Evolutionary conservation across 2,329 filamentous ascomycete genomes (phyloP).

Genomic region (Fusarium sp.): DNA sequence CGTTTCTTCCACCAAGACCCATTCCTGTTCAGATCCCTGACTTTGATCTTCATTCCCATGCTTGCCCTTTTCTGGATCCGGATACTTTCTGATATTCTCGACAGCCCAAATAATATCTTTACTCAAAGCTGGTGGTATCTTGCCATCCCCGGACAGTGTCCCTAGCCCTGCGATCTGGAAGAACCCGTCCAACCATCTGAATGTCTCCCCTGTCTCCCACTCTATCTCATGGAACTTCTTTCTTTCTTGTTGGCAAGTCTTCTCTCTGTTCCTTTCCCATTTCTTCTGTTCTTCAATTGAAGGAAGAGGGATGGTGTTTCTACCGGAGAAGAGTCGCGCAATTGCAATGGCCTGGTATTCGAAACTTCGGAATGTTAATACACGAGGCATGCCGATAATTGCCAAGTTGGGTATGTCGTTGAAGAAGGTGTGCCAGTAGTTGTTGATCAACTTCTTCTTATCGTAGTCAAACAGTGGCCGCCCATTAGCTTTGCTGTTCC

Average conservation of each 20-base stretch:
- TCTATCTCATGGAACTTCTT: conserved; percentile 65
- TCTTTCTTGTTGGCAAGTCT: conserved; percentile 47
- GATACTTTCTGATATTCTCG: conserved; percentile 63
- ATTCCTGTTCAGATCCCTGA: neutral
- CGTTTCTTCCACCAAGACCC: conserved; percentile 28
- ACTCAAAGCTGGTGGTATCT: conserved; percentile 59
- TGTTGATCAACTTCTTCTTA: conserved; percentile 57
- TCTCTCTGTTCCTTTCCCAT: conserved; percentile 61
- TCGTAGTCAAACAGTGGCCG: conserved; percentile 64
- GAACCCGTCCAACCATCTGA: conserved; percentile 60
- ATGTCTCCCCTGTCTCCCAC: conserved; percentile 65
- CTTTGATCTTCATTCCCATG: neutral
- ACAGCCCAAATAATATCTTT: conserved; percentile 61
- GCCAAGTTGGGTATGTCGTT: conserved; percentile 61
- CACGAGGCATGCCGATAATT: conserved; percentile 64
- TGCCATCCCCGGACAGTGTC: conserved; percentile 60
- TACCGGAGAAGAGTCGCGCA: conserved; percentile 60
- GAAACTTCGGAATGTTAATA: conserved; percentile 65
- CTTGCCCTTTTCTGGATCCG: conserved; percentile 49
- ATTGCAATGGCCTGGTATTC: conserved; percentile 69
- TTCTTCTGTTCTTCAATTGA: conserved; percentile 52
- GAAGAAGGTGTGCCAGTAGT: conserved; percentile 67
- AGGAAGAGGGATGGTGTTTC: conserved; percentile 57
- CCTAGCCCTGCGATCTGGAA: conserved; percentile 64
- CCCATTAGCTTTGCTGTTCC: conserved; percentile 61